Evolutionary conservation across 768 basidiomycete species (phyloP).

Genomic region (Pholiota microspora): DNA sequence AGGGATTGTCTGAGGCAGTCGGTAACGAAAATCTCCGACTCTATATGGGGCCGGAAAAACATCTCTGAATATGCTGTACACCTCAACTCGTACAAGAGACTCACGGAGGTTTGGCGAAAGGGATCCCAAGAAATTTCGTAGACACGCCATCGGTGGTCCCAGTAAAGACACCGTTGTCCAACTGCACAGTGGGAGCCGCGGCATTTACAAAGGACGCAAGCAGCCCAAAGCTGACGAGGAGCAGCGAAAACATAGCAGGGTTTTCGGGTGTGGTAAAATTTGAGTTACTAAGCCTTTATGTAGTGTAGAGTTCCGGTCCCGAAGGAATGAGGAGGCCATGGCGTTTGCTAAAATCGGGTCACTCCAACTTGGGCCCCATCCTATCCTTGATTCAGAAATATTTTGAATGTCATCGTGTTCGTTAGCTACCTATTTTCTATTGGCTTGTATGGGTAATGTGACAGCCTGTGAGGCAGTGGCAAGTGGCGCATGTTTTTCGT

Average conservation of each 20-base stretch:
- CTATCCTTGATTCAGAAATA: no score
- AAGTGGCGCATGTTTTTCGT: neutral
- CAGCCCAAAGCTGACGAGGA: neutral
- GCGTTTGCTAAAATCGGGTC: no score
- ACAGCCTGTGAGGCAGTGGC: neutral
- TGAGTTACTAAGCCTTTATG: neutral
- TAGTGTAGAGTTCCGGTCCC: neutral
- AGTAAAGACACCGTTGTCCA: conserved; percentile 46
- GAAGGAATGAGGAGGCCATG: neutral
- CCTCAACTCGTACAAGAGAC: conserved; percentile 13
- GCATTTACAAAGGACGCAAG: neutral
- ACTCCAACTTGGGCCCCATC: no score
- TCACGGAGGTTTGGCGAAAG: conserved; percentile 57
- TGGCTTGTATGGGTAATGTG: neutral
- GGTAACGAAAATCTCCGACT: conserved; percentile 38
- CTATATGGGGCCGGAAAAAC: conserved; percentile 14
- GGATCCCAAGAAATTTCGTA: conserved; percentile 50
- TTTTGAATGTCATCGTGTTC: no score
- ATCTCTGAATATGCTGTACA: no score
- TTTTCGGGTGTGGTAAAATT: neutral
- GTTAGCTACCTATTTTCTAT: neutral
- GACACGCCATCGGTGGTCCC: conserved; percentile 35
- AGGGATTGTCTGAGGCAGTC: conserved; percentile 36
- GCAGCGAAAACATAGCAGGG: neutral
- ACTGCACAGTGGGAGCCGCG: conserved; percentile 7